A percentile compares a stretch with the other conserved stretches of the same genome.
Evolutionary conservation across 495 filamentous ascomycete species (phyloP).

Genomic region (Aspergillus bertholletiae): DNA sequence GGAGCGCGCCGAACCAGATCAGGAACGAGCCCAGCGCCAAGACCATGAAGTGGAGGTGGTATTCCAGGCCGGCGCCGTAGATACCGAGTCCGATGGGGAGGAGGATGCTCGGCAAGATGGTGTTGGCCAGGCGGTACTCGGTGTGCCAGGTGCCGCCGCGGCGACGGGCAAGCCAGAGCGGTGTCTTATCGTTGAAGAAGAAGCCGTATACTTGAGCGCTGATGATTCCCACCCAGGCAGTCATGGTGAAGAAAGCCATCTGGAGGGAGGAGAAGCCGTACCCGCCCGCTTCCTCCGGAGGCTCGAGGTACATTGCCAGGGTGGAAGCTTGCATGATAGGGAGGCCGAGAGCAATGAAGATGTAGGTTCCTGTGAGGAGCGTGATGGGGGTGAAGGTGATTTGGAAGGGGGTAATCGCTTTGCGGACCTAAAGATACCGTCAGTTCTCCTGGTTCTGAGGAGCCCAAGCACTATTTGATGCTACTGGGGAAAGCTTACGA

Average conservation of each 20-base stretch:
- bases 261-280: constrained; percentile 47
- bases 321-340: constrained; percentile 33
- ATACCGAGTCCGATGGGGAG: constrained; percentile 42
- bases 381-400: constrained; percentile 43
- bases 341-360: constrained; percentile 44
- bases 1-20: constrained; percentile 28
- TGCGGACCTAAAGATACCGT: constrained; percentile 17
- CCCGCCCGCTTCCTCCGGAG: constrained; percentile 37
- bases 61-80: constrained; percentile 38
- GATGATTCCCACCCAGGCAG: constrained; percentile 36
- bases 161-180: constrained; percentile 30
- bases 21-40: constrained; percentile 37
- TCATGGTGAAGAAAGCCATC: constrained; percentile 40
- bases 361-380: constrained; percentile 40
- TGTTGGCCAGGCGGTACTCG: constrained; percentile 41
- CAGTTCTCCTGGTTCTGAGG: not conserved
- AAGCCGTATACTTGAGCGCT: constrained; percentile 32
- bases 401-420: constrained; percentile 33
- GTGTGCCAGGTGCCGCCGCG: constrained; percentile 37
- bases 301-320: constrained; percentile 40
- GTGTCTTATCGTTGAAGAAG: constrained; percentile 38
- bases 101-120: constrained; percentile 24
- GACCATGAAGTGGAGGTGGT: constrained; percentile 37
- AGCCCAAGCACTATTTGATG: not conserved
- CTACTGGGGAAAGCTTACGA: not conserved